Evolutionary conservation across 164 flowering plant genomes (phyloP).

Genomic region (Vitis labrusca): DNA sequence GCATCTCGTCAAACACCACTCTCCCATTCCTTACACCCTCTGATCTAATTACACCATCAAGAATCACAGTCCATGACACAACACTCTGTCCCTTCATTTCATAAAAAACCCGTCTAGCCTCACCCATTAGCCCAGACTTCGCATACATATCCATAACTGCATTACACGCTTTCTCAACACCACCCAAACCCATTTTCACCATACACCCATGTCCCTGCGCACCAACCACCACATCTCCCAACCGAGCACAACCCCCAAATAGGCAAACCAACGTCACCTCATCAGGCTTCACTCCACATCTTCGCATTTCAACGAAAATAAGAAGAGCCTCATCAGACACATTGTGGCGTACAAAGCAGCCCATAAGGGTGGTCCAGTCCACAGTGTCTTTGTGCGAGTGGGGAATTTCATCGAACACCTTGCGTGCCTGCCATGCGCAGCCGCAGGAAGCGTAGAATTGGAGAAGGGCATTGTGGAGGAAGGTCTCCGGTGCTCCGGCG

Average conservation of each 20-base stretch:
- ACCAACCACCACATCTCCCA: conserved; percentile 37
- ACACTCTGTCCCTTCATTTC: conserved; percentile 50
- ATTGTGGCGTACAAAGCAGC: conserved; percentile 30
- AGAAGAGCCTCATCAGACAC: conserved; percentile 28
- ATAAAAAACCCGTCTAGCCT: conserved; percentile 43
- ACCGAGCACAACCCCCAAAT: conserved; percentile 40
- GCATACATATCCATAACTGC: conserved; percentile 67
- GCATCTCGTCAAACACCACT: conserved; percentile 56
- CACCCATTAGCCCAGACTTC: conserved; percentile 49
- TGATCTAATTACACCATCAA: conserved; percentile 44
- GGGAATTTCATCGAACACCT: conserved; percentile 64
- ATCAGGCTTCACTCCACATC: conserved; percentile 26
- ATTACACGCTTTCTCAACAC: conserved; percentile 39
- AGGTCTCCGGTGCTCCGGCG: conserved; percentile 28
- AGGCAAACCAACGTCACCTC: conserved; percentile 52
- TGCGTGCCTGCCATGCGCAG: conserved; percentile 30
- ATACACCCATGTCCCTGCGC: conserved; percentile 37
- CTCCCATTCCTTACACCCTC: conserved; percentile 47
- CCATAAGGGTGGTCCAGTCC: conserved; percentile 67
- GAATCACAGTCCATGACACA: conserved; percentile 67
- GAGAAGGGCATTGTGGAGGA: conserved; percentile 54
- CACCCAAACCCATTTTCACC: conserved; percentile 44
- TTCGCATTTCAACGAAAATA: conserved; percentile 44
- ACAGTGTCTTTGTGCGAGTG: conserved; percentile 40
- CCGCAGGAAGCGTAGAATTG: conserved; percentile 46